phyloP scores from a whole-genome alignment of 805 yeast genomes.

The Myxozyma nipponensis region DNA sequence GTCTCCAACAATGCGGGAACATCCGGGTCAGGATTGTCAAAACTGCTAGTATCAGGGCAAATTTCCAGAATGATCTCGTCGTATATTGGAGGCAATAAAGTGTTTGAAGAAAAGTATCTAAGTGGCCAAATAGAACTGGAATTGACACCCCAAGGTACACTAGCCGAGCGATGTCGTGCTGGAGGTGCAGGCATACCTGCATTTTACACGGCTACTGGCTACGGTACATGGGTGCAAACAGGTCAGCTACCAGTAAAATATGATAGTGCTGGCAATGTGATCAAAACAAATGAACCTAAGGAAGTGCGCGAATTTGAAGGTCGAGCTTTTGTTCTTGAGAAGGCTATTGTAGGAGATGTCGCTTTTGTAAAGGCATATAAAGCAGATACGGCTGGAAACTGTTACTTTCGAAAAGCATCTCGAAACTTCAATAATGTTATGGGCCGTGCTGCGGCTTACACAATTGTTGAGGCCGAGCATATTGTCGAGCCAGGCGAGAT shows the following conservation, averaged over 20 bases:
- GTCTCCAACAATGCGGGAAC: no score
- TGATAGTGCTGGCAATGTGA: constrained; percentile 39
- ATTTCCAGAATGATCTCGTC: no score
- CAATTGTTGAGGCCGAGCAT: constrained; percentile 51
- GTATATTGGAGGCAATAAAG: no score
- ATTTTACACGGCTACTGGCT: constrained; percentile 49
- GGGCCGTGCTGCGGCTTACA: constrained; percentile 45
- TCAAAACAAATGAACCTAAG: constrained; percentile 40
- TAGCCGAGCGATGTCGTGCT: constrained; percentile 49
- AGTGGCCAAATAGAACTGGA: constrained; percentile 47
- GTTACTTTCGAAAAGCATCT: constrained; percentile 47
- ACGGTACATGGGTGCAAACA: constrained; percentile 49
- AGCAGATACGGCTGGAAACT: constrained; percentile 49
- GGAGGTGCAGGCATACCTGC: constrained; percentile 51
- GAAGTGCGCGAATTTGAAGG: constrained; percentile 47
- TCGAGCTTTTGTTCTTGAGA: constrained; percentile 43
- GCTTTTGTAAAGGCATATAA: constrained; percentile 48
- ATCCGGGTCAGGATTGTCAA: no score
- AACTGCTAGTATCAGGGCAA: no score
- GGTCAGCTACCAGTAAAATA: constrained; percentile 47
- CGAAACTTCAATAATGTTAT: constrained; percentile 46
- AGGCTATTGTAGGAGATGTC: constrained; percentile 45
- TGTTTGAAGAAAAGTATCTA: constrained; percentile 42
- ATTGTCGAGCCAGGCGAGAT: constrained; percentile 48
- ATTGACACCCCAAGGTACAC: constrained; percentile 51